These are phyloP conservation scores for Isabelozyma gotoi DNA, from an alignment of 805 yeast species.

Conservation along the genomic window DNA sequence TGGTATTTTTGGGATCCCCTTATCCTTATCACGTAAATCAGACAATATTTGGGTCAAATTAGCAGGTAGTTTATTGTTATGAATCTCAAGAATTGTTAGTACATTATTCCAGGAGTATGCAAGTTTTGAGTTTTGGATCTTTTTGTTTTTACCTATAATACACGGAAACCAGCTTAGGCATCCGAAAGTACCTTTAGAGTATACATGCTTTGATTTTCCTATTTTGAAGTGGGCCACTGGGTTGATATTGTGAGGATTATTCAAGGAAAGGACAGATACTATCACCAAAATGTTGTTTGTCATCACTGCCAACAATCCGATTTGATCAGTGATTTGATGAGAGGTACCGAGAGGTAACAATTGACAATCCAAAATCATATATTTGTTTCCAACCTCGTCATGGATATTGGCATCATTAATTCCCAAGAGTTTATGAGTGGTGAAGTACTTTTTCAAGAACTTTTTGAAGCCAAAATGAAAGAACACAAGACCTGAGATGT, in stretches of 20 bases:
- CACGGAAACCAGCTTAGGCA: conserved; percentile 66
- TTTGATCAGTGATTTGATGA: conserved; percentile 51
- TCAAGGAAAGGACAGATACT: conserved; percentile 51
- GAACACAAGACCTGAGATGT: conserved; percentile 45
- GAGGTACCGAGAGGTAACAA: conserved; percentile 62
- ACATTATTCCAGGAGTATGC: conserved; percentile 72
- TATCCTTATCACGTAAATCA: conserved; percentile 38
- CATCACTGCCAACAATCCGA: conserved; percentile 62
- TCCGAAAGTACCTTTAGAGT: conserved; percentile 35
- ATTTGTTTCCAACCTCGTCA: conserved; percentile 8
- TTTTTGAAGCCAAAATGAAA: conserved; percentile 64
- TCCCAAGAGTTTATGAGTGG: conserved; percentile 55
- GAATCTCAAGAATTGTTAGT: conserved; percentile 54
- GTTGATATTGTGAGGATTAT: conserved; percentile 21
- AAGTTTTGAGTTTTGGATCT: conserved; percentile 38
- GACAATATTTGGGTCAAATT: conserved; percentile 24
- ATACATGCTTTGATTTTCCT: conserved; percentile 42
- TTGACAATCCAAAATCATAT: conserved; percentile 30
- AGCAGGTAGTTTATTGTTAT: conserved; percentile 31
- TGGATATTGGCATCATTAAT: conserved; percentile 23
- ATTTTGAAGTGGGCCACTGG: conserved; percentile 53
- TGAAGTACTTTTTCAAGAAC: conserved; percentile 49
- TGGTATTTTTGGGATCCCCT: conserved; percentile 27
- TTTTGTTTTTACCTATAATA: conserved; percentile 23
- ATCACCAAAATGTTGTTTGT: conserved; percentile 51